A percentile compares a stretch with the other conserved stretches of the same genome.
phyloP scores from a whole-genome alignment of 176 grass and related monocot genomes.

The Typha latifolia region DNA sequence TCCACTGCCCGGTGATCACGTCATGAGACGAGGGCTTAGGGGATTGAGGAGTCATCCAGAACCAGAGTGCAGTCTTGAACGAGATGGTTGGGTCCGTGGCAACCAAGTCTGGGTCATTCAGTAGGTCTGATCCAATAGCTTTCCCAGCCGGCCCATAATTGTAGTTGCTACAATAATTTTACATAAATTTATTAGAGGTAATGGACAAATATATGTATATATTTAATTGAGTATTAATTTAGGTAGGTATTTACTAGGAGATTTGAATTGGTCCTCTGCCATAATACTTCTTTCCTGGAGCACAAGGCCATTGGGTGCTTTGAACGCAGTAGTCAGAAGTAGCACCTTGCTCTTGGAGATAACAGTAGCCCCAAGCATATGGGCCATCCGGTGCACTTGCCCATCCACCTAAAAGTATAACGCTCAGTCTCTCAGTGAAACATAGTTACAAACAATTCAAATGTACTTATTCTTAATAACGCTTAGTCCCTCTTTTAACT shows the following conservation, averaged over 20 bases:
- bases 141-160: slow-evolving; percentile 46
- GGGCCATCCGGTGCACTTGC: slow-evolving; percentile 27
- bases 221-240: too few relatives aligned
- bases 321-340: slow-evolving; percentile 29
- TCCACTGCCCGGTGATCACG: slow-evolving; percentile 41
- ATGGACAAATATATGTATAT: too few relatives aligned
- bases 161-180: slow-evolving; percentile 33
- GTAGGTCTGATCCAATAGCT: slow-evolving; percentile 32
- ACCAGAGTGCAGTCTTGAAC: slow-evolving; percentile 60
- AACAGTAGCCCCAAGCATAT: slow-evolving; percentile 41
- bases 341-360: slow-evolving; percentile 7
- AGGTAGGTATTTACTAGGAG: slow-evolving; percentile 28
- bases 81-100: slow-evolving; percentile 28
- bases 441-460: too few relatives aligned
- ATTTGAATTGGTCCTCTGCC: slow-evolving; percentile 47
- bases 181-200: too few relatives aligned
- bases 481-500: too few relatives aligned
- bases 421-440: too few relatives aligned
- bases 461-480: too few relatives aligned
- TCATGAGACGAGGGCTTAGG: slow-evolving; percentile 55
- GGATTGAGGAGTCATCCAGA: slow-evolving; percentile 40
- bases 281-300: slow-evolving; percentile 23
- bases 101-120: slow-evolving; percentile 53
- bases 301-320: slow-evolving; percentile 22
- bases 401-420: slow-evolving; percentile 27